phyloP scores from a whole-genome alignment of 208 protist genomes.

The Perkinsela sp. region DNA sequence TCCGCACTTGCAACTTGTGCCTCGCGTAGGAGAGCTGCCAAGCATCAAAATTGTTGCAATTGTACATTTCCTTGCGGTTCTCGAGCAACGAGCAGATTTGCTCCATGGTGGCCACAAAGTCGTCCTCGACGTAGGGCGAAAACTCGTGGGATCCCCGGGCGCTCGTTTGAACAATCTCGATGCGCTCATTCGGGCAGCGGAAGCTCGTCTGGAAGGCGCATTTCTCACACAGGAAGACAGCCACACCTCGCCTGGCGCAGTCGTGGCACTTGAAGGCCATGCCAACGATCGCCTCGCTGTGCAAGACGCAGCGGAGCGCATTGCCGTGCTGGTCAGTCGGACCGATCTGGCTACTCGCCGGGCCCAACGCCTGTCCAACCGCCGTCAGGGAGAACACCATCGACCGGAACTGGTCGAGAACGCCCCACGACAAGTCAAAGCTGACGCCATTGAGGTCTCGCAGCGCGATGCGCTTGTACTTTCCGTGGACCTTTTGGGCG shows the following conservation, averaged over 20 bases:
- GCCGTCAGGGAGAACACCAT: slow-evolving; percentile 2
- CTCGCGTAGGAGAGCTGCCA: background rate
- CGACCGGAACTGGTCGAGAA: slow-evolving; percentile 17
- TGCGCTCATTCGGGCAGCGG: slow-evolving; percentile 4
- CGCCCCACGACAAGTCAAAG: slow-evolving; percentile 39
- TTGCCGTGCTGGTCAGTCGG: slow-evolving; percentile 3
- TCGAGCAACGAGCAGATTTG: slow-evolving; percentile 3
- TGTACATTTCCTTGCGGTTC: background rate
- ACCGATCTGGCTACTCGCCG: background rate
- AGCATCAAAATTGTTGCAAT: background rate
- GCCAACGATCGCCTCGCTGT: slow-evolving; percentile 1
- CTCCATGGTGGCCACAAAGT: slow-evolving; percentile 5
- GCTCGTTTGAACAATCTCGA: background rate
- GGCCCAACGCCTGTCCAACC: slow-evolving; percentile 2
- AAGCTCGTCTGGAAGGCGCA: slow-evolving; percentile 4
- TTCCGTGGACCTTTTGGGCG: slow-evolving; percentile 38
- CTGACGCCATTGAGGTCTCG: slow-evolving; percentile 59
- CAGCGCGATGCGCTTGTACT: slow-evolving; percentile 46
- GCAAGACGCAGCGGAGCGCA: background rate
- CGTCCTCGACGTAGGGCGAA: slow-evolving; percentile 4
- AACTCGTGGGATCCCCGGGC: slow-evolving; percentile 5
- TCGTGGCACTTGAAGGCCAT: slow-evolving; percentile 5
- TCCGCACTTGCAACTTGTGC: background rate
- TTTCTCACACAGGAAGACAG: slow-evolving; percentile 4
- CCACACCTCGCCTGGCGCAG: slow-evolving; percentile 4